phyloP scores from a whole-genome alignment of 1,139 yeast genomes.

The Yamadazyma atmosphaerica region DNA sequence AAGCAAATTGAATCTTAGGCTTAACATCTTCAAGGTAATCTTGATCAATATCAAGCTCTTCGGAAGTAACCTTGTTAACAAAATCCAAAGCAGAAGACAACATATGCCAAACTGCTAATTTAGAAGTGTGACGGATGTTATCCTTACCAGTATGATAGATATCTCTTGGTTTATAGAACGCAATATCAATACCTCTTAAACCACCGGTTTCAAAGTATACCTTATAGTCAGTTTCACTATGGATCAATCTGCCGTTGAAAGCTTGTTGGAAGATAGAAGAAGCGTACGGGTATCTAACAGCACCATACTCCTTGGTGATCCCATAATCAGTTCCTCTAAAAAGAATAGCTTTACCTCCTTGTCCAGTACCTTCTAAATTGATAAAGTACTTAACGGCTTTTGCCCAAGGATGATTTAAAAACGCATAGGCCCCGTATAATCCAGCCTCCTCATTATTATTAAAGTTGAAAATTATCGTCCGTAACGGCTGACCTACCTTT shows the following conservation, averaged over 20 bases:
- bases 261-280: constrained; percentile 77
- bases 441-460: constrained; percentile 94
- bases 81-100: constrained; percentile 67
- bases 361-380: constrained; percentile 94
- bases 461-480: constrained; percentile 80
- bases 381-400: constrained; percentile 62
- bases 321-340: constrained; percentile 84
- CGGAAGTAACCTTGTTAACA: constrained; percentile 38
- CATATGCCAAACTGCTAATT: constrained; percentile 81
- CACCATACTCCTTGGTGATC: constrained; percentile 42
- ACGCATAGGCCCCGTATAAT: constrained; percentile 76
- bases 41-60: constrained; percentile 39
- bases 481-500: constrained; percentile 50
- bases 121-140: constrained; percentile 61
- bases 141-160: constrained; percentile 81
- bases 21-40: constrained; percentile 18
- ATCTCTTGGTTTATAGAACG: constrained; percentile 64
- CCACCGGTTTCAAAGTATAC: constrained; percentile 64
- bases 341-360: constrained; percentile 84
- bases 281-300: constrained; percentile 73
- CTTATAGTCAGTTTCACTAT: constrained; percentile 83
- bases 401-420: constrained; percentile 75
- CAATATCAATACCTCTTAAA: constrained; percentile 77
- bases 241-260: constrained; percentile 67
- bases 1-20: constrained; percentile 41